These are phyloP conservation scores for Anacardium occidentale DNA, from an alignment of 345 rosid genomes.

Conservation along the genomic window DNA sequence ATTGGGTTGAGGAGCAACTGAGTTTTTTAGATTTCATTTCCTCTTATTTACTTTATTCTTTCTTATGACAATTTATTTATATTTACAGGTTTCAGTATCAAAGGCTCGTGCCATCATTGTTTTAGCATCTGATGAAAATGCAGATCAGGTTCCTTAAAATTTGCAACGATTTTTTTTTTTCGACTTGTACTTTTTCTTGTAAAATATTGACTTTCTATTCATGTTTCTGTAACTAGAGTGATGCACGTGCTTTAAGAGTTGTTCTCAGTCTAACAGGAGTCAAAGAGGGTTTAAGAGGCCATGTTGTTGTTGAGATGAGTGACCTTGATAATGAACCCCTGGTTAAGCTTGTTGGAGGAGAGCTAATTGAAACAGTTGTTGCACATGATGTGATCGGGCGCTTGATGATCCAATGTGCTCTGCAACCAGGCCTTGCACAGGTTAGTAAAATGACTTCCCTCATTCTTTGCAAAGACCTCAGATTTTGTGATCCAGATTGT, in stretches of 20 bases:
- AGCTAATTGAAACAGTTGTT: slow-evolving; percentile 83
- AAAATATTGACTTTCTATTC: slow-evolving; percentile 16
- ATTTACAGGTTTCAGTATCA: slow-evolving; percentile 76
- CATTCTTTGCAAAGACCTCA: slow-evolving; percentile 2
- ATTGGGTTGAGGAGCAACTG: slow-evolving; percentile 6
- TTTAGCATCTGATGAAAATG: slow-evolving; percentile 85
- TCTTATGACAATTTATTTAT: slow-evolving; percentile 11
- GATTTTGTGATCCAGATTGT: not conserved
- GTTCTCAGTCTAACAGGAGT: slow-evolving; percentile 91
- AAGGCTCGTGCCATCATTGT: slow-evolving; percentile 87
- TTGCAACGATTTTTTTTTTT: not conserved
- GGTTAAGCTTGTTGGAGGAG: slow-evolving; percentile 96
- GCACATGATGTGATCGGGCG: slow-evolving; percentile 98
- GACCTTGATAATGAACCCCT: slow-evolving; percentile 92
- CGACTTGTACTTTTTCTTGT: slow-evolving; percentile 13
- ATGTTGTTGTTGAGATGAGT: slow-evolving; percentile 95
- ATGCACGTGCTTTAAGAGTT: slow-evolving; percentile 89
- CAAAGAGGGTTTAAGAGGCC: slow-evolving; percentile 79
- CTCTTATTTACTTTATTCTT: not conserved
- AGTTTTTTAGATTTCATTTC: slow-evolving; percentile 3
- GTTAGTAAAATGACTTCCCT: slow-evolving; percentile 31
- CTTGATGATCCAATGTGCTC: slow-evolving; percentile 92
- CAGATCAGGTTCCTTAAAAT: slow-evolving; percentile 70
- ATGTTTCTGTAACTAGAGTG: slow-evolving; percentile 51
- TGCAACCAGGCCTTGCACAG: slow-evolving; percentile 96